Base-by-base conservation (phyloP, 2,329 filamentous ascomycete species). In the Pestalotiopsis sp. region DNA sequence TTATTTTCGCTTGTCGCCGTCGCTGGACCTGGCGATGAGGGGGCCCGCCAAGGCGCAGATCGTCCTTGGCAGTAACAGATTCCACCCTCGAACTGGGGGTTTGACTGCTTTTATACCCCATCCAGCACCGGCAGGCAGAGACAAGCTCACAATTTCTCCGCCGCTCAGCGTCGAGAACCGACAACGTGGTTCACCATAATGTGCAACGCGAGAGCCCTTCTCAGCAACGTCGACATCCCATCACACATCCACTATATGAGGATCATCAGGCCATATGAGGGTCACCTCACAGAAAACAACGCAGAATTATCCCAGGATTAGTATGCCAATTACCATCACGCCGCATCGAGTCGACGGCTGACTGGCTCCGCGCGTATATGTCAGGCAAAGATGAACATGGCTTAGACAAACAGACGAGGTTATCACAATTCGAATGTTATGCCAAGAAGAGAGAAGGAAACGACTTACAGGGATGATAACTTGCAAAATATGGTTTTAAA, bases 41-140 rank as follows among this genome's bases (percentile, higher is more conserved):
- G 45, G 45, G 7, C 14, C 12, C 27, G 64, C 64, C 64, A 66
- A 66, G 64, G 31, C 27, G 64, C 36, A 41, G 64, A 66, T 66
- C 52, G 56, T 23, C 12, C 64, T 66, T 66, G 64, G 64, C 64
- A 52, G 64, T 66, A n/a, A 31, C 52, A 58, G 20, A 57, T 66
- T 38, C 20, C 36, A 57, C 45, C 31, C n/a, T 20, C 9, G 20
- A 31, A 36, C 27, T 58, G 63, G 63, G 31, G 63, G 49, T 66
- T 20, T 9, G 27, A 12, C 45, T 20, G 63, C 49, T 11, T 39
- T 27, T 56, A 57, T 52, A 45, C 63, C 25, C 11, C 38, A 25
- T 57, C 45, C 31, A 49, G 62, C 39, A 14, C 14, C 62, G 17
- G 17, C 27, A 39, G 20, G 23, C 63, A 38, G 52, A 45, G 17